Percentiles rank a stretch among this genome's conserved stretches.
These are phyloP conservation scores for Rubia yunnanensis DNA, from an alignment of 257 asterid genomes.

Conservation along the genomic window DNA sequence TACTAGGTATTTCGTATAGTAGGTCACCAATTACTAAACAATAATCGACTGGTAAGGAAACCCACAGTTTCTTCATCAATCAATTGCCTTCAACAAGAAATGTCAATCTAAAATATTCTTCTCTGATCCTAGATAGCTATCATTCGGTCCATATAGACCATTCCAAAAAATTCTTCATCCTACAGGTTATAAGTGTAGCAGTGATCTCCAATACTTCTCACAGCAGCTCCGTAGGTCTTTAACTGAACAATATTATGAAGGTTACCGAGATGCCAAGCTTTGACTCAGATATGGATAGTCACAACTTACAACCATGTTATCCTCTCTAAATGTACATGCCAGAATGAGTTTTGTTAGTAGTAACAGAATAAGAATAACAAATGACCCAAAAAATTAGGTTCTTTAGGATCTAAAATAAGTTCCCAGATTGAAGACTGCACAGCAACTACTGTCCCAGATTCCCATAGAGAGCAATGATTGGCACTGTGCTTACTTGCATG, in stretches of 20 bases:
- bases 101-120: neutral
- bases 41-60: neutral
- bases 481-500: slow-evolving; percentile 76
- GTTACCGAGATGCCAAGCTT: neutral
- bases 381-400: neutral
- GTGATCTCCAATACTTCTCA: neutral
- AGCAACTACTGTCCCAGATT: neutral
- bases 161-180: neutral
- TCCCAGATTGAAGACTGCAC: neutral
- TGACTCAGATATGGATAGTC: neutral
- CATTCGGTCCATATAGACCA: neutral
- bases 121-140: neutral
- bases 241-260: neutral
- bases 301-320: neutral
- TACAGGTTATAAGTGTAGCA: neutral
- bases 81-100: neutral
- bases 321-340: neutral
- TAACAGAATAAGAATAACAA: neutral
- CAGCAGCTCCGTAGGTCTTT: neutral
- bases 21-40: neutral
- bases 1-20: neutral
- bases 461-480: slow-evolving; percentile 17
- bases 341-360: neutral
- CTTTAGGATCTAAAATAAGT: slow-evolving; percentile 16
- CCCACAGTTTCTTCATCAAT: neutral